Base-by-base conservation (phyloP, 352 stramenopile species). In the Globisporangium splendens region DNA sequence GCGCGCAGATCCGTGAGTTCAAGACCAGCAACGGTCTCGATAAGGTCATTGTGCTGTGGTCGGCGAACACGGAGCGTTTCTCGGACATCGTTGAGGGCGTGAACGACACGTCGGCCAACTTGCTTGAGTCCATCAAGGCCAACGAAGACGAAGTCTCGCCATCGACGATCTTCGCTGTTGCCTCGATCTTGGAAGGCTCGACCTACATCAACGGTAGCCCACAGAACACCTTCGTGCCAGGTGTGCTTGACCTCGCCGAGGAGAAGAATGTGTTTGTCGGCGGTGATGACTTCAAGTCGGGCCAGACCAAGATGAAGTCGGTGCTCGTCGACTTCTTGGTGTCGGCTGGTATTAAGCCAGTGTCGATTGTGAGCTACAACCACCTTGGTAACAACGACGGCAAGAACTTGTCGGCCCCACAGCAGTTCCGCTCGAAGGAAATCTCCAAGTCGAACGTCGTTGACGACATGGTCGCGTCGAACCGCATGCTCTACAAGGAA, bases 381-480 rank as follows among this genome's bases (percentile, higher is more conserved):
- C 97, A 99, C 83, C 73, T 99, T 54, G 97, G 97, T 39, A 99
- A 99, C 83, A 99, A 99, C 77, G 97, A 99, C 72, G 97, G 97
- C 62, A 99, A 99, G 79, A 99, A 99, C 80, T 72, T 99, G 59
- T 98, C 88, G 58, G 96, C 97, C 5, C 97, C 97, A 14, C 95
- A 98, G 78, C 96, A 99, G 78, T 99, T 99, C 82, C 95, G 97
- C 57, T 98, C 91, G 55, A 99, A 99, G 84, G 97, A 99, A 75
- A 99, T 99, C 73, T 98, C 91, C 67, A 99, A 99, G 82, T 98
- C 92, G 48, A 99, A 99, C 79, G 96, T 99, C 41, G 96, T 99
- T 0, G 96, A 99, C 68, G 96, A 99, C 74, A 99, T 99, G 96
- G 96, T 99, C 42, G 95, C 90, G 35, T 98, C 94, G 18, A 99